Conservation (phyloP, 169 alveolate species). For the Plasmodium adleri region DNA sequence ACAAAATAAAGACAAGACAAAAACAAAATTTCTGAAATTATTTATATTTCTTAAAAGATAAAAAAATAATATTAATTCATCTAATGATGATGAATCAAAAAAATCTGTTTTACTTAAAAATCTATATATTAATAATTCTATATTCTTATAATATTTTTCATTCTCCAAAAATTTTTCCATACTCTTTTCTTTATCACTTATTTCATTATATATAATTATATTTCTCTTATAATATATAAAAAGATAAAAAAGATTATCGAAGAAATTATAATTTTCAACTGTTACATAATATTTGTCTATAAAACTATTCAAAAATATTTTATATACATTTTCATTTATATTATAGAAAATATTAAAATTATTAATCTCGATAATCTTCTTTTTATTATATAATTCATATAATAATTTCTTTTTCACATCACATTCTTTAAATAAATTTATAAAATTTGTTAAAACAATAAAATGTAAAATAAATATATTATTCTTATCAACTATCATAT, state of each 20-base stretch:
- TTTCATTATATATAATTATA: background rate
- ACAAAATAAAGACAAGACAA: constrained; percentile 38
- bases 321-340: constrained; percentile 47
- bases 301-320: constrained; percentile 22
- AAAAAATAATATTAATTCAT: constrained; percentile 42
- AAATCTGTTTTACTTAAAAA: constrained; percentile 57
- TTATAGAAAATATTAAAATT: constrained; percentile 28
- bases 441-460: constrained; percentile 25
- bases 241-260: constrained; percentile 21
- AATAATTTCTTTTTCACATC: constrained; percentile 51
- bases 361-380: constrained; percentile 31
- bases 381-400: constrained; percentile 26
- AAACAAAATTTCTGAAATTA: constrained; percentile 32
- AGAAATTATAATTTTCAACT: constrained; percentile 38
- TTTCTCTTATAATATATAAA: constrained; percentile 45
- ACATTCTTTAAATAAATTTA: constrained; percentile 58
- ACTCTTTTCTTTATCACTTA: background rate
- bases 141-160: constrained; percentile 17
- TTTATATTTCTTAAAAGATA: constrained; percentile 27
- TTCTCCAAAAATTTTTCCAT: background rate
- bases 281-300: constrained; percentile 65
- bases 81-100: constrained; percentile 34
- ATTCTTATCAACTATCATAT: constrained; percentile 13
- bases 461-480: constrained; percentile 33
- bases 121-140: constrained; percentile 32